phyloP scores from a whole-genome alignment of 495 filamentous ascomycete species.

The Annulohypoxylon maeteangense region DNA sequence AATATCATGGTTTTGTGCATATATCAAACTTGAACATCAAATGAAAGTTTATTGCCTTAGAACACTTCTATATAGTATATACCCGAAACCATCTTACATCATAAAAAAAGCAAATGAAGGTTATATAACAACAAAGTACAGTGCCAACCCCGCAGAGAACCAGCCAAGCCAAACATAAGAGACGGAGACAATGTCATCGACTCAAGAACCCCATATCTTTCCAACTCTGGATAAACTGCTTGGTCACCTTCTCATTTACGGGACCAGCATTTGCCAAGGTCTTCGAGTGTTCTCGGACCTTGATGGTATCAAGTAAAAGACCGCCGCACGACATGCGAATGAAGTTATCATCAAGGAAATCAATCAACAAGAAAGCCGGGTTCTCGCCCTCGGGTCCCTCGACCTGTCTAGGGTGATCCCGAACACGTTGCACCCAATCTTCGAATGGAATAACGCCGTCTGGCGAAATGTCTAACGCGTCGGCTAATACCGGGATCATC shows the following conservation, averaged over 20 bases:
- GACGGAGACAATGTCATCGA: slow-evolving; percentile 22
- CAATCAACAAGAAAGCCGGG: slow-evolving; percentile 57
- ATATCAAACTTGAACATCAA: background rate
- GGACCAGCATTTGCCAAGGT: slow-evolving; percentile 51
- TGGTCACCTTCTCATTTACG: slow-evolving; percentile 52
- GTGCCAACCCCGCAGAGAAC: background rate
- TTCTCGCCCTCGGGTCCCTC: slow-evolving; percentile 55
- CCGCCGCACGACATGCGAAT: slow-evolving; percentile 66
- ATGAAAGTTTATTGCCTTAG: slow-evolving; percentile 5
- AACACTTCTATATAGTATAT: background rate
- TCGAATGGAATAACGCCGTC: slow-evolving; percentile 31
- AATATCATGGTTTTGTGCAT: background rate
- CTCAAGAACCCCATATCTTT: slow-evolving; percentile 48
- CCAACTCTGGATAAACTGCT: slow-evolving; percentile 57
- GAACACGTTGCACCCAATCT: slow-evolving; percentile 38
- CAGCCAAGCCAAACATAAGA: background rate
- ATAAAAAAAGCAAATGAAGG: slow-evolving; percentile 21
- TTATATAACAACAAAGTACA: slow-evolving; percentile 18
- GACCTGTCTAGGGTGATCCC: slow-evolving; percentile 32
- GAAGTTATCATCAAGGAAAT: slow-evolving; percentile 65
- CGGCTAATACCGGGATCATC: slow-evolving; percentile 55
- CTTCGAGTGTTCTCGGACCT: slow-evolving; percentile 56
- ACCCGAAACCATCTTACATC: background rate
- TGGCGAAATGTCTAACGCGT: slow-evolving; percentile 51
- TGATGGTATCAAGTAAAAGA: slow-evolving; percentile 57